Base-by-base conservation (phyloP, 352 stramenopile genomes). In the Globisporangium nunn region DNA sequence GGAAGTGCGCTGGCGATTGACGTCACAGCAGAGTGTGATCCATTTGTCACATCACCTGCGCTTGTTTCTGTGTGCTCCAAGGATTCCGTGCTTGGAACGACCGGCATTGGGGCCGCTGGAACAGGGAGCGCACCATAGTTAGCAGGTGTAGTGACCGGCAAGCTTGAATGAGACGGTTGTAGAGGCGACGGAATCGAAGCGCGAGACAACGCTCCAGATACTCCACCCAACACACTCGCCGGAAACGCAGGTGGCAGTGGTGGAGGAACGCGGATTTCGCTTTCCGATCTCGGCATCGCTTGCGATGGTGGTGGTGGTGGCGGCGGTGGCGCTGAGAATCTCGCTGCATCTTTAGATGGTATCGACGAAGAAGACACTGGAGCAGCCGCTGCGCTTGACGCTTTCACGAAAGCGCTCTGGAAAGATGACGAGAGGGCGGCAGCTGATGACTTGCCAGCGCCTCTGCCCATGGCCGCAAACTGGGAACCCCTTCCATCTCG, bases 381-480 rank as follows among this genome's bases (percentile, higher is more conserved):
- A 18, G 10, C 37, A 17, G 51, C 33, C 39, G 50, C 18, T 4
- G 40, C 1, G 35, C 15, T 51, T 5, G 67, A 54, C 10, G 63
- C 46, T 40, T 70, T 66, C 3, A 74, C 66, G 35, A 74, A 72
- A 3, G 59, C 56, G 28, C n/a, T 53, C 15, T 56, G 59, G 44
- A 66, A 62, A n/a, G 62, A 52, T 6, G 54, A 47, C 18, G 59
- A 28, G 17, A 68, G n/a, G 1, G 52, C 11, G 15, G 46, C 30
- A 37, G 58, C 30, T 31, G 71, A 62, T 6, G 67, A 59, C 56
- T 77, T 79, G 29, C 76, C 70, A 59, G 78, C 80, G 5, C 59
- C 62, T 35, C 58, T 66, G 6, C 45, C 56, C 12, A 52, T 52
- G 12, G 11, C 40, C 10, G 41, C 43, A 7, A 35, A 8, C 30